phyloP scores from a whole-genome alignment of 2,329 filamentous ascomycete species.

The Ophiosphaerella narmari region DNA sequence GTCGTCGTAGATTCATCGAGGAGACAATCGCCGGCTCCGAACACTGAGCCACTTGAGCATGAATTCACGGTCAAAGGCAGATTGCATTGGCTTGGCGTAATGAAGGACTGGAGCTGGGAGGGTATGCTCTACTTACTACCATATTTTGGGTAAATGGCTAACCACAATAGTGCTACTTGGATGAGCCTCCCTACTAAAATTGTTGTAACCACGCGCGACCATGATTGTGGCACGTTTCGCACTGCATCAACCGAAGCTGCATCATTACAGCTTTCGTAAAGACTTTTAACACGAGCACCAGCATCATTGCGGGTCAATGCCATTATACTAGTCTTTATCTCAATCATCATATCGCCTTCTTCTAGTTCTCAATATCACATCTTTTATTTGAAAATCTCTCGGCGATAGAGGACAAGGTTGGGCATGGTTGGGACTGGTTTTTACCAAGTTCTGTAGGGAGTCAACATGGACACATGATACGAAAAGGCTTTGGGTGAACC shows the following conservation, averaged over 20 bases:
- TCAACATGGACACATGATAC: no score
- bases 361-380: no score
- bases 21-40: conserved; percentile 2
- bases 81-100: conserved; percentile 72
- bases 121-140: conserved; percentile 53
- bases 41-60: conserved; percentile 54
- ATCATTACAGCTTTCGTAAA: neutral
- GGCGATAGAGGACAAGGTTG: no score
- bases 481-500: no score
- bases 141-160: conserved; percentile 5
- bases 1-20: neutral
- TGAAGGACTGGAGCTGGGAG: conserved; percentile 76
- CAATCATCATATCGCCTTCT: no score
- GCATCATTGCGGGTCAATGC: neutral
- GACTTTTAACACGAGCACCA: neutral
- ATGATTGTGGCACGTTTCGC: neutral
- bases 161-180: conserved; percentile 26
- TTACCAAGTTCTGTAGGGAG: no score
- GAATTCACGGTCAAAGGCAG: conserved; percentile 68
- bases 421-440: no score
- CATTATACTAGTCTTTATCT: no score
- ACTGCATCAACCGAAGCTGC: neutral
- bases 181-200: conserved; percentile 6
- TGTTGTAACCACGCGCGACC: neutral
- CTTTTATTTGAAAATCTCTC: no score